Evolutionary conservation across 768 basidiomycete genomes (phyloP), one percentile per base, ranked within the genome.

Genomic region (Pulveroboletus sp.): DNA sequence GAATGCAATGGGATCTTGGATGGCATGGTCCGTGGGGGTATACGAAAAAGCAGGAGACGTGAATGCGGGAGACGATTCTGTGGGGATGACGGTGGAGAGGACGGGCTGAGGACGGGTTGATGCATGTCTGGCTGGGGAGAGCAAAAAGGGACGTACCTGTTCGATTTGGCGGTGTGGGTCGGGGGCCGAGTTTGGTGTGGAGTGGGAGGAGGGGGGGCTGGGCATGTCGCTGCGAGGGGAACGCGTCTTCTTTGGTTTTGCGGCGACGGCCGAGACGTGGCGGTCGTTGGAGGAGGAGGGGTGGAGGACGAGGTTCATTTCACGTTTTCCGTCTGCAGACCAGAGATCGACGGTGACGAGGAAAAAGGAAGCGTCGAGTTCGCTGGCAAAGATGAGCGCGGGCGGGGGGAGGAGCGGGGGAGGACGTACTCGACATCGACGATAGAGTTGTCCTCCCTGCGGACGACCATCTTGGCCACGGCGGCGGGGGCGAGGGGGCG

Each of bases 271-370:
- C 2, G 86, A 77, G n/a, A 80, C 75, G 66, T 84, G 87, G 43
- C 87, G 81, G 61, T 90, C 88, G 0, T 61, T 46, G 29, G 81
- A 73, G 5, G 90, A 82, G 1, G 87, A 87, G 0, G 93, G 90
- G 62, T 93, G 91, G 19, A 90, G 74, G 36, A 97, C 90, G 14
- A 95, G 80, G 65, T 95, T 95, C 73, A 87, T 86, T 62, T 95
- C 90, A 25, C 84, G 78, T 55, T 77, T 82, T 13, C 82, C 87
- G 57, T 94, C 91, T 37, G 75, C 77, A 0, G 90, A 90, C 89
- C 92, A 95, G 3, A 97, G 72, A 69, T 97, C 94, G n/a, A 91
- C 91, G 16, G 90, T 89, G 23, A 92, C 86, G 36, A 97, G 69
- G 65, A 97, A 90, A 69, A 93, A 94, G 2, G 89, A 87, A 52